These are phyloP conservation scores for Citropsis articulata DNA, from an alignment of 345 rosid genomes.

Conservation along the genomic window DNA sequence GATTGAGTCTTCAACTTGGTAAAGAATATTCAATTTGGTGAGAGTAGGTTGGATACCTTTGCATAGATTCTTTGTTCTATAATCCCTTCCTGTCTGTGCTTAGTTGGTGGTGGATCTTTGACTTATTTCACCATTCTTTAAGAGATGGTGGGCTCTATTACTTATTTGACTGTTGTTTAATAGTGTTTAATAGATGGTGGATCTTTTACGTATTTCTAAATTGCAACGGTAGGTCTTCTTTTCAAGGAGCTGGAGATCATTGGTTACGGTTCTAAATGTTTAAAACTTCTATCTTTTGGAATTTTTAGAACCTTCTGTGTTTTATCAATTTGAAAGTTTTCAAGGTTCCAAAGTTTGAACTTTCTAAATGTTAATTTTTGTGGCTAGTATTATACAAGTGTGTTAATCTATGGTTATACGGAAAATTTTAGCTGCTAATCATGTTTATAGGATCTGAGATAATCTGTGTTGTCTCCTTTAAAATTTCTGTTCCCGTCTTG, in stretches of 20 bases:
- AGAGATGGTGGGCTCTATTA: conserved; percentile 7
- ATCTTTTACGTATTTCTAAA: conserved; percentile 2
- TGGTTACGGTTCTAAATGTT: neutral
- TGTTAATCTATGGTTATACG: neutral
- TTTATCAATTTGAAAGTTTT: neutral
- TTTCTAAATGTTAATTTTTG: neutral
- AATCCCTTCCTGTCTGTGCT: neutral
- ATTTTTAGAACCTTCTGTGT: neutral
- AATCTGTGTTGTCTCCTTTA: neutral
- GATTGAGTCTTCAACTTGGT: conserved; percentile 11
- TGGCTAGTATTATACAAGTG: neutral
- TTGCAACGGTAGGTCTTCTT: neutral
- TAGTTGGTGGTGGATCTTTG: conserved; percentile 14
- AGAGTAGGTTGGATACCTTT: neutral
- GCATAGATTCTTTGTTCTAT: neutral
- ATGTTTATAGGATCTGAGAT: conserved; percentile 2
- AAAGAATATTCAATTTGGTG: conserved; percentile 10
- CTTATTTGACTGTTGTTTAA: conserved; percentile 9
- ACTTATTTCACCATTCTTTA: conserved; percentile 2
- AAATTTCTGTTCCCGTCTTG: neutral
- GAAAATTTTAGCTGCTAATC: conserved; percentile 5
- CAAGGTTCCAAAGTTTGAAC: neutral
- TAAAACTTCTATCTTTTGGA: neutral
- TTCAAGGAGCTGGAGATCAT: neutral
- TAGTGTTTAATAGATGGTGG: conserved; percentile 13